Evolutionary conservation across 2,329 filamentous ascomycete species (phyloP).

Genomic region (Metarhizium album): DNA sequence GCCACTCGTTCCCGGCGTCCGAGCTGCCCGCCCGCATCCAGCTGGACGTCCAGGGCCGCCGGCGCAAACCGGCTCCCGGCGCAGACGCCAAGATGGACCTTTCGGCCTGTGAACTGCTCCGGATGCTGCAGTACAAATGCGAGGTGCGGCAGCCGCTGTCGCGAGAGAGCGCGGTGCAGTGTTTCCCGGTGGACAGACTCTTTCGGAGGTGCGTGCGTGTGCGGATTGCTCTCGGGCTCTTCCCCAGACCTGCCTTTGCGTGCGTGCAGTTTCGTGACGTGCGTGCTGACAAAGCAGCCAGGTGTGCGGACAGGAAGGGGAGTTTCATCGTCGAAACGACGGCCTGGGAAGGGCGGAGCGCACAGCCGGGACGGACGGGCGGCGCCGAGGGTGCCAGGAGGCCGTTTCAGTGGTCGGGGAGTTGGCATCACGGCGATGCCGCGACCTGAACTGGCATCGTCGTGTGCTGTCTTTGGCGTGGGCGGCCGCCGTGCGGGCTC

Average conservation of each 20-base stretch:
- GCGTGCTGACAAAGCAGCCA: slow-evolving; percentile 18
- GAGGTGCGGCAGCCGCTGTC: slow-evolving; percentile 37
- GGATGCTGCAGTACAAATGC: slow-evolving; percentile 52
- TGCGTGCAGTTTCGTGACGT: not conserved
- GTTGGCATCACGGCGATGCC: slow-evolving; percentile 23
- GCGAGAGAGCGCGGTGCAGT: slow-evolving; percentile 37
- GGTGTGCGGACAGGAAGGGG: slow-evolving; percentile 47
- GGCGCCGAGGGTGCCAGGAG: slow-evolving; percentile 1
- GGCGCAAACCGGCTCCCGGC: slow-evolving; percentile 36
- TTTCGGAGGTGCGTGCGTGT: slow-evolving; percentile 40
- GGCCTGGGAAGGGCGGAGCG: slow-evolving; percentile 41
- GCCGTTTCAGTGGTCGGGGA: slow-evolving; percentile 23
- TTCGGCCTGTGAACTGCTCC: slow-evolving; percentile 42
- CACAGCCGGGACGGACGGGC: not conserved
- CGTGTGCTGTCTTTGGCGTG: too few relatives aligned
- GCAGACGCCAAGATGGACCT: slow-evolving; percentile 34
- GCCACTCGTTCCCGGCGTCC: slow-evolving; percentile 40
- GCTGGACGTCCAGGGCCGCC: slow-evolving; percentile 34
- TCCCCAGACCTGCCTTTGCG: not conserved
- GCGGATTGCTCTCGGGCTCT: slow-evolving; percentile 15
- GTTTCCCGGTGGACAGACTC: slow-evolving; percentile 46
- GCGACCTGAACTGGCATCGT: slow-evolving; percentile 9
- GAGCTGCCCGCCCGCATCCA: slow-evolving; percentile 41
- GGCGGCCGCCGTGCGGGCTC: not conserved
- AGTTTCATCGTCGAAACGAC: slow-evolving; percentile 54